phyloP scores from a whole-genome alignment of 2,329 filamentous ascomycete species.

The Curvularia verruculosa region DNA sequence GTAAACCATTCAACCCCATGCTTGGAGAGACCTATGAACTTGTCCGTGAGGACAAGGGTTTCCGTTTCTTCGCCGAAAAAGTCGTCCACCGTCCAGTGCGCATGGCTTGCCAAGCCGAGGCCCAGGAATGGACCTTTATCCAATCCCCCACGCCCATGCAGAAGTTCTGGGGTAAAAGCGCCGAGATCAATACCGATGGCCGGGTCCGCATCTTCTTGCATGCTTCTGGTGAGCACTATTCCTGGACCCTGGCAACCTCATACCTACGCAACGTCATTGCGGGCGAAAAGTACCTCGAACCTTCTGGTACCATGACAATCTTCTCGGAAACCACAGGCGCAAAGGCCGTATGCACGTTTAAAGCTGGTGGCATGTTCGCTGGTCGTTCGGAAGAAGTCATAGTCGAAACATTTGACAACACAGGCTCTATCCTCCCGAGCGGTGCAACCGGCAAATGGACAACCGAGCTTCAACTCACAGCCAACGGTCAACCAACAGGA shows the following conservation, averaged over 20 bases:
- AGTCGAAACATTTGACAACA: slow-evolving; percentile 72
- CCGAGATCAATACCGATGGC: slow-evolving; percentile 91
- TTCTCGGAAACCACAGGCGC: slow-evolving; percentile 82
- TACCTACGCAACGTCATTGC: slow-evolving; percentile 97
- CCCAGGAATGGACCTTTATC: slow-evolving; percentile 80
- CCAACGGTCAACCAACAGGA: slow-evolving; percentile 64
- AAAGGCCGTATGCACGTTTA: slow-evolving; percentile 88
- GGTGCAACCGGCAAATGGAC: slow-evolving; percentile 88
- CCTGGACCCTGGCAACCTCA: slow-evolving; percentile 85
- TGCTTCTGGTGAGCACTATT: slow-evolving; percentile 79
- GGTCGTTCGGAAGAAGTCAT: slow-evolving; percentile 89
- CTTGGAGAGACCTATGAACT: slow-evolving; percentile 96
- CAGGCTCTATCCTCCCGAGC: slow-evolving; percentile 69
- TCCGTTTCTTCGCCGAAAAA: slow-evolving; percentile 93
- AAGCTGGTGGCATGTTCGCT: slow-evolving; percentile 95
- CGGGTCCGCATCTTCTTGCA: slow-evolving; percentile 80
- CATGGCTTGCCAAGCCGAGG: slow-evolving; percentile 91
- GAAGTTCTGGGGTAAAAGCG: slow-evolving; percentile 98
- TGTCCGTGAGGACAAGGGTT: slow-evolving; percentile 83
- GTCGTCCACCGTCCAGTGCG: slow-evolving; percentile 91
- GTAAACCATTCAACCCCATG: slow-evolving; percentile 97
- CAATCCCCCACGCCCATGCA: slow-evolving; percentile 89
- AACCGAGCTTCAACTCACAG: slow-evolving; percentile 68
- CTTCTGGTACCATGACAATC: slow-evolving; percentile 87
- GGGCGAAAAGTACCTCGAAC: slow-evolving; percentile 97